Evolutionary conservation across 495 filamentous ascomycete species (phyloP), one percentile per base, ranked within the genome.

Genomic region (Astrocystis sublimbata): DNA sequence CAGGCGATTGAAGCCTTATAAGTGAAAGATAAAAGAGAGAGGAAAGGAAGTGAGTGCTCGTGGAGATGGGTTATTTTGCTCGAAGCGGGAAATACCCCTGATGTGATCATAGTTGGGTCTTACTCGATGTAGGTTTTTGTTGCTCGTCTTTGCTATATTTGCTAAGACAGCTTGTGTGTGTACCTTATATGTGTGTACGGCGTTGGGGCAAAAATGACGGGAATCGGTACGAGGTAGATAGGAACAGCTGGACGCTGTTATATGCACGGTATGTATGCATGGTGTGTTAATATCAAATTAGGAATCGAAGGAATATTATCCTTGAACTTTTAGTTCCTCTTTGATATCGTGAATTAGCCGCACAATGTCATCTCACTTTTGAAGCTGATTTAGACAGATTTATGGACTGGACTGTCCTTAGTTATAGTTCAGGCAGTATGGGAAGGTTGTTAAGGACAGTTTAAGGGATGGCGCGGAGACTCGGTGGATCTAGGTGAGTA

Each of bases 1-100:
- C 85, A 79, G 71, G 92, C 90, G 40, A 91, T 97, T 72, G 91
- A 88, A 66, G 83, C 83, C 30, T 77, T 97, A 62, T 94, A 71
- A 86, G 19, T 21, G 15, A 4, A 47, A 23, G 17, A 33, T 52
- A 36, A 23, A n/a, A n/a, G n/a, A n/a, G n/a, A n/a, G n/a, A n/a
- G n/a, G n/a, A n/a, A n/a, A n/a, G n/a, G n/a, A n/a, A n/a, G n/a
- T n/a, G 2, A 3, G n/a, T 33, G n/a, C 38, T 24, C 50, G 60
- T 53, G 41, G 2, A 3, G 3, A 19, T 38, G 2, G n/a, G n/a
- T 12, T 55, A 15, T 38, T 24, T 41, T 28, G 21, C 50, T 35
- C 19, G 3, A 0, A 8, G 9, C 36, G 35, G 38, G 38, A 53
- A 10, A 46, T 53, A 33, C 38, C 38, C 28, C 6, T 53, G 58